Percentiles rank a stretch among this genome's conserved stretches.
Evolutionary conservation across 176 grass and related monocot genomes (phyloP).

Genomic region (Miscanthus lutarioriparius): DNA sequence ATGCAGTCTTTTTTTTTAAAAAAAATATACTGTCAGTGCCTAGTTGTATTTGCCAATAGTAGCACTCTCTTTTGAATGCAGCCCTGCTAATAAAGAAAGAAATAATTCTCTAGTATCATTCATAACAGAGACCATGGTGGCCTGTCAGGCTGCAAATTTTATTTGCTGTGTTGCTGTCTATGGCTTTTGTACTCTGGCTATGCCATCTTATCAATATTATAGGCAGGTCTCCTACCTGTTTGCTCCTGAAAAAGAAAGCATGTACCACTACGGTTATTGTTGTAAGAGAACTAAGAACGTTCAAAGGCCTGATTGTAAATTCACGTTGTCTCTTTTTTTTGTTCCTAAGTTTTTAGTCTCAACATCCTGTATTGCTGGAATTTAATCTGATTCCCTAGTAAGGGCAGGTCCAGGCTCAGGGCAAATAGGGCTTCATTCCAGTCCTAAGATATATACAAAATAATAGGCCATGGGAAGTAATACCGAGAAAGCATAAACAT

Average conservation of each 20-base stretch:
- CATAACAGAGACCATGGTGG: not conserved
- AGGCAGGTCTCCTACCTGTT: not conserved
- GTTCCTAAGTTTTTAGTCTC: not conserved
- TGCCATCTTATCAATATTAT: not conserved
- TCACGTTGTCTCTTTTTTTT: not conserved
- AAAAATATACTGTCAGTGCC: not conserved
- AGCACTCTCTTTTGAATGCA: slow-evolving; percentile 1
- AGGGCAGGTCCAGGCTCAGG: not conserved
- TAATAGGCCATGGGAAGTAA: not conserved
- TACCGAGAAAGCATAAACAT: not conserved
- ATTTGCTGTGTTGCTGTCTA: not conserved
- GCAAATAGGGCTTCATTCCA: not conserved
- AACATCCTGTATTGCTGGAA: not conserved
- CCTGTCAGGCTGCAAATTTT: not conserved
- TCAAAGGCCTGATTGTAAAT: not conserved
- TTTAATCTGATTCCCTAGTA: not conserved
- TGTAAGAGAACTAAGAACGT: not conserved
- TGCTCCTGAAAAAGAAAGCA: not conserved
- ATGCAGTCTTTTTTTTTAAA: not conserved
- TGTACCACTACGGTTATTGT: not conserved
- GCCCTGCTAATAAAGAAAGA: not conserved
- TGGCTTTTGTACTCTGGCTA: not conserved
- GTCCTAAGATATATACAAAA: not conserved
- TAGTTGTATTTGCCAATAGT: not conserved
- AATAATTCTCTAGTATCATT: not conserved